Conservation (phyloP, 257 asterid species). For the Ilex asprella region DNA sequence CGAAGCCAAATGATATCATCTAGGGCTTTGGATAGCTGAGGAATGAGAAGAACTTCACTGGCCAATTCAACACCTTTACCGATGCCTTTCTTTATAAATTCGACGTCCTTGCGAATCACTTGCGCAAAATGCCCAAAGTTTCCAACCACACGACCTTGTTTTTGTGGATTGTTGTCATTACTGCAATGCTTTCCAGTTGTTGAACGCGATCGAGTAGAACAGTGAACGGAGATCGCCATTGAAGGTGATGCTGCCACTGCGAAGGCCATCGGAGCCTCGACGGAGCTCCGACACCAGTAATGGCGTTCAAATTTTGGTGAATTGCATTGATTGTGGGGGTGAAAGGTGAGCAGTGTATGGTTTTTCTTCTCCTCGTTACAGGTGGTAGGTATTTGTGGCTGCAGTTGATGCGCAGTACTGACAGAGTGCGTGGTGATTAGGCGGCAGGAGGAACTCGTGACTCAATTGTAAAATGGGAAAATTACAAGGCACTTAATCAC, state of each 20-base stretch:
- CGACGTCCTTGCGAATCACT: slow-evolving; percentile 58
- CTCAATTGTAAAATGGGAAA: too few relatives aligned
- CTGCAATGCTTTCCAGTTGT: background rate
- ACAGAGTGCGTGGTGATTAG: too few relatives aligned
- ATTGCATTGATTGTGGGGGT: too few relatives aligned
- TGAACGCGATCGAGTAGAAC: background rate
- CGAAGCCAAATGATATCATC: slow-evolving; percentile 87
- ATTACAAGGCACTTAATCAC: too few relatives aligned
- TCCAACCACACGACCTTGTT: background rate
- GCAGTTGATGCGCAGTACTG: too few relatives aligned
- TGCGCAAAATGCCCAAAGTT: slow-evolving; percentile 34
- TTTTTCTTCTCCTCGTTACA: too few relatives aligned
- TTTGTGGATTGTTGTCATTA: background rate
- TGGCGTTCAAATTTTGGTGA: too few relatives aligned
- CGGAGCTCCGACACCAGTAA: background rate
- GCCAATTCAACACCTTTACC: slow-evolving; percentile 69
- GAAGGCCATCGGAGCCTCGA: background rate
- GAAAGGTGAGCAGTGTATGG: too few relatives aligned
- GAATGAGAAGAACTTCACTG: slow-evolving; percentile 44
- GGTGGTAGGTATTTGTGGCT: too few relatives aligned
- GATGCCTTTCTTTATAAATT: slow-evolving; percentile 42
- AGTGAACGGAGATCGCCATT: background rate
- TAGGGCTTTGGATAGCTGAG: slow-evolving; percentile 48
- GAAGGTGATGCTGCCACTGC: background rate
- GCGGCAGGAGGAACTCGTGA: too few relatives aligned